These are phyloP conservation scores for Saccharomycopsis synnaedendra DNA, from an alignment of 805 yeast genomes.

Conservation along the genomic window DNA sequence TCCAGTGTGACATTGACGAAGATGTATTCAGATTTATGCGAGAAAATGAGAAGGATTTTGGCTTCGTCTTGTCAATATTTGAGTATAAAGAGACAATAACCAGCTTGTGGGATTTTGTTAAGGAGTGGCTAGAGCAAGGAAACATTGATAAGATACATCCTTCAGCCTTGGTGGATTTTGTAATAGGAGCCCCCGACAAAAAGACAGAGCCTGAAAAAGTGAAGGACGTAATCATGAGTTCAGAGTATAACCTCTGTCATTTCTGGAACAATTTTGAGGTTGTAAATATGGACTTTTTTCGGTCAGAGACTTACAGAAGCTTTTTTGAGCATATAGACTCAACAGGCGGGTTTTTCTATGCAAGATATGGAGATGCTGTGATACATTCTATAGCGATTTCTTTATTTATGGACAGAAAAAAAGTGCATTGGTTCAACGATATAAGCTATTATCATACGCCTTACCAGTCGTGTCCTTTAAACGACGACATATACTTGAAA, in stretches of 20 bases:
- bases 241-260: constrained; percentile 72
- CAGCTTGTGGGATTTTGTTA: constrained; percentile 66
- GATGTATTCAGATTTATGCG: constrained; percentile 77
- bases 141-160: constrained; percentile 48
- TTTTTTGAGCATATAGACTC: constrained; percentile 60
- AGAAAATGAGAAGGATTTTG: constrained; percentile 59
- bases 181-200: constrained; percentile 22
- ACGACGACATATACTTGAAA: constrained; percentile 39
- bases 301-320: constrained; percentile 52
- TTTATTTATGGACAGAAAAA: constrained; percentile 50
- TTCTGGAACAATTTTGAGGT: constrained; percentile 85
- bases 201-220: not conserved
- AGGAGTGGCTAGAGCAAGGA: constrained; percentile 41
- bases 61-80: constrained; percentile 64
- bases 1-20: constrained; percentile 67
- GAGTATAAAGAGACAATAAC: constrained; percentile 64
- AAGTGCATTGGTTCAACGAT: constrained; percentile 67
- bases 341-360: constrained; percentile 78
- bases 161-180: constrained; percentile 56
- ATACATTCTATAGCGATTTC: constrained; percentile 75
- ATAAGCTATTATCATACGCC: constrained; percentile 77
- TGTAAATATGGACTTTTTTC: constrained; percentile 64
- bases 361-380: constrained; percentile 91
- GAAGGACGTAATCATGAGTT: constrained; percentile 37
- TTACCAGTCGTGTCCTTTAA: constrained; percentile 66